phyloP scores from a whole-genome alignment of 352 stramenopile species.

The Peronospora tabacina region DNA sequence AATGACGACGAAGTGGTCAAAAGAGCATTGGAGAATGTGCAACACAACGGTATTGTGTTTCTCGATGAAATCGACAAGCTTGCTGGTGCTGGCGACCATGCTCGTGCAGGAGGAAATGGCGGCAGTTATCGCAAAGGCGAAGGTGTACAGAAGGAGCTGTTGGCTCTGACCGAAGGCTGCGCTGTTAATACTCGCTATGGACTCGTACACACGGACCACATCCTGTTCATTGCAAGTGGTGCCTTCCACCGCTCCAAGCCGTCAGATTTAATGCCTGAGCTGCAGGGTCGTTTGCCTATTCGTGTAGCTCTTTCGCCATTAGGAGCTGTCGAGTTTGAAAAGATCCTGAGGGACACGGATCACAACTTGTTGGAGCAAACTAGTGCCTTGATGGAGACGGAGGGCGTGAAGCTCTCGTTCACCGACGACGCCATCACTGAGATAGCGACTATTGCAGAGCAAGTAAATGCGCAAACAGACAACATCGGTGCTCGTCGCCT shows the following conservation, averaged over 20 bases:
- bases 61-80: slow-evolving; percentile 99
- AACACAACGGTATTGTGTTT: slow-evolving; percentile 98
- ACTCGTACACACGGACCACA: slow-evolving; percentile 98
- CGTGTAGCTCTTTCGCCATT: slow-evolving; percentile 95
- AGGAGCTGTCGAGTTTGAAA: slow-evolving; percentile 95
- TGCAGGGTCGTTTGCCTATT: slow-evolving; percentile 97
- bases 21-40: slow-evolving; percentile 79
- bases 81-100: slow-evolving; percentile 78
- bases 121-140: slow-evolving; percentile 89
- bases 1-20: slow-evolving; percentile 74
- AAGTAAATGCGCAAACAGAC: slow-evolving; percentile 93
- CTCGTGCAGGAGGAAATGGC: slow-evolving; percentile 57
- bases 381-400: slow-evolving; percentile 92
- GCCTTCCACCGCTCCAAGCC: slow-evolving; percentile 97
- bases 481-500: slow-evolving; percentile 97
- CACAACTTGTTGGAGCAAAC: slow-evolving; percentile 95
- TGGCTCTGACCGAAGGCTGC: slow-evolving; percentile 97
- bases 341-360: slow-evolving; percentile 95
- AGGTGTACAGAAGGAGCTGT: slow-evolving; percentile 97
- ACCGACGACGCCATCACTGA: slow-evolving; percentile 94
- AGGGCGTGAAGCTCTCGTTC: slow-evolving; percentile 92
- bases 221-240: slow-evolving; percentile 95
- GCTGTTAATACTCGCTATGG: slow-evolving; percentile 90
- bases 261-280: slow-evolving; percentile 95
- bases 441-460: slow-evolving; percentile 91